phyloP scores from a whole-genome alignment of 495 filamentous ascomycete genomes.

The Bacidia gigantensis region DNA sequence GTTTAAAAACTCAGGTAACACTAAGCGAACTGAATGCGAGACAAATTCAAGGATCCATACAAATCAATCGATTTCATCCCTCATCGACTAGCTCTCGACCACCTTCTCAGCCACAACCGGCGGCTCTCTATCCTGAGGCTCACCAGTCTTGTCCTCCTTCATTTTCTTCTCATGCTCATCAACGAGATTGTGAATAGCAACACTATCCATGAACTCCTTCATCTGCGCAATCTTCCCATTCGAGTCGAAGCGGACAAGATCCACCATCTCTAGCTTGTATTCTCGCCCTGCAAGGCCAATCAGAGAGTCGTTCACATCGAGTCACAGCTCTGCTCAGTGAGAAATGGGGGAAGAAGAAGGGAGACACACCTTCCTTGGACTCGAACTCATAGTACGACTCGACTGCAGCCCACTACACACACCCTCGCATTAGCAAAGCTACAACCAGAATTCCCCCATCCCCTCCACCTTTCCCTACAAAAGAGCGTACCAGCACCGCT shows the following conservation, averaged over 20 bases:
- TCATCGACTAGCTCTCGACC: no score
- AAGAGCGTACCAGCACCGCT: background rate
- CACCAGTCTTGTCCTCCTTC: background rate
- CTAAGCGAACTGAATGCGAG: no score
- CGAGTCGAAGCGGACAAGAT: constrained; percentile 5
- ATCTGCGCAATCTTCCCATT: constrained; percentile 9
- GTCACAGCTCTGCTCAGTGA: background rate
- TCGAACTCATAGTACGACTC: background rate
- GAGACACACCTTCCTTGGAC: constrained; percentile 1
- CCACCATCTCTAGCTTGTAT: background rate
- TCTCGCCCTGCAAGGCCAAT: background rate
- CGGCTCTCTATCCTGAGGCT: no score
- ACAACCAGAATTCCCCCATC: background rate
- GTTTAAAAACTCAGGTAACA: no score
- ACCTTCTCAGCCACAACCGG: no score
- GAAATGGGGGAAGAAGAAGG: background rate
- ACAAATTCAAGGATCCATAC: no score
- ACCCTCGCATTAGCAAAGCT: background rate
- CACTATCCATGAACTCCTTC: constrained; percentile 4
- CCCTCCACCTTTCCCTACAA: background rate
- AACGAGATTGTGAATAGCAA: constrained; percentile 2
- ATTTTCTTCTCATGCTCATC: constrained; percentile 1
- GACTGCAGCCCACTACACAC: constrained; percentile 4
- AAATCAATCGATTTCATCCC: no score
- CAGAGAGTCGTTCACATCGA: background rate